Evolutionary conservation across 495 filamentous ascomycete species (phyloP).

Genomic region (Neurospora tetrasperma): DNA sequence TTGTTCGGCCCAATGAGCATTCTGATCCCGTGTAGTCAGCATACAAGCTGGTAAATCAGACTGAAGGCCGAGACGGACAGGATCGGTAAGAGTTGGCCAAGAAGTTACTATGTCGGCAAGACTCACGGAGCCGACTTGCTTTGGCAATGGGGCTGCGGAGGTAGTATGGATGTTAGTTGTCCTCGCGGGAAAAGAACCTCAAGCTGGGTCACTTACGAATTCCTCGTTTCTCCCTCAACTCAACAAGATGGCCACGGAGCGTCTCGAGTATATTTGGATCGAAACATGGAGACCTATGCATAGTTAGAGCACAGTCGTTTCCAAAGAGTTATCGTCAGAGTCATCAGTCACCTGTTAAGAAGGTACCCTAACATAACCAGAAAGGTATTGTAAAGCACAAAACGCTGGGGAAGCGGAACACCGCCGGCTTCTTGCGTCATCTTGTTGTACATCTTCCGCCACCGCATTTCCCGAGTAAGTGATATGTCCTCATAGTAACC

Average conservation of each 20-base stretch:
- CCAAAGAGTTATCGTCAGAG: neutral
- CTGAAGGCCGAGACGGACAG: neutral
- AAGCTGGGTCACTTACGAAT: conserved; percentile 26
- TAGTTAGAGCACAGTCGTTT: conserved; percentile 5
- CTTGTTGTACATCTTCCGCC: conserved; percentile 45
- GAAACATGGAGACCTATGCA: conserved; percentile 38
- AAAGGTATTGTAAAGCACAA: conserved; percentile 44
- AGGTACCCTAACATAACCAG: conserved; percentile 37
- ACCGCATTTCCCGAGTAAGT: conserved; percentile 33
- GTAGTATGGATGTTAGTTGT: neutral
- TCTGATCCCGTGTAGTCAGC: conserved; percentile 2
- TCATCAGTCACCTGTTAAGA: conserved; percentile 31
- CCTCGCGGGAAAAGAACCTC: neutral
- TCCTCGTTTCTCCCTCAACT: conserved; percentile 34
- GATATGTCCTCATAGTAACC: conserved; percentile 38
- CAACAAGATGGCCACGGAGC: conserved; percentile 34
- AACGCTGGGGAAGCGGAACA: conserved; percentile 38
- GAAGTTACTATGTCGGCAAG: neutral
- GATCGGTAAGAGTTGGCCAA: neutral
- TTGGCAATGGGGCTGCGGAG: conserved; percentile 17
- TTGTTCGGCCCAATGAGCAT: conserved; percentile 41
- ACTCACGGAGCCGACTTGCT: conserved; percentile 13
- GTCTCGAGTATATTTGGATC: conserved; percentile 41
- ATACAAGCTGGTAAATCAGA: neutral
- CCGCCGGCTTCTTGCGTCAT: conserved; percentile 39